Conservation (phyloP, 257 asterid genomes). For the Nicotiana knightiana region DNA sequence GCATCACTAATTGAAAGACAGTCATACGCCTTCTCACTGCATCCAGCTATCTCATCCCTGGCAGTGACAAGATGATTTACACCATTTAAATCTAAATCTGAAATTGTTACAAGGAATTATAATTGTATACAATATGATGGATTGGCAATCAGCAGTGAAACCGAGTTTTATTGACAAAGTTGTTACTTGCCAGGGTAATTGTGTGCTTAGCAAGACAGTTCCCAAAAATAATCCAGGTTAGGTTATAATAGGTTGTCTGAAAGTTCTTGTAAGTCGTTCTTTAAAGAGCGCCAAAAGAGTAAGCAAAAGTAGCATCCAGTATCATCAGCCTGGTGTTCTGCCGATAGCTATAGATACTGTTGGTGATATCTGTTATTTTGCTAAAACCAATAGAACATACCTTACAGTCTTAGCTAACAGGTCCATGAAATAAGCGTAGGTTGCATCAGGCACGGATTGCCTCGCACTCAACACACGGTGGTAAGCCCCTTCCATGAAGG, state of each 20-base stretch:
- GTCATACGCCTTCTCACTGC: constrained; percentile 89
- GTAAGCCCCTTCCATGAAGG: constrained; percentile 98
- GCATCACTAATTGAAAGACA: constrained; percentile 62
- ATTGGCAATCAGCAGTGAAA: neutral
- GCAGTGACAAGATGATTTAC: constrained; percentile 4
- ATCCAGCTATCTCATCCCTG: constrained; percentile 94
- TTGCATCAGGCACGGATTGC: constrained; percentile 83
- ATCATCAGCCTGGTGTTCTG: too few relatives aligned
- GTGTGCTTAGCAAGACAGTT: neutral
- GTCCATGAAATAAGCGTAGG: constrained; percentile 92
- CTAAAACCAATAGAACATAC: constrained; percentile 33
- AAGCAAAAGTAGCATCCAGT: too few relatives aligned
- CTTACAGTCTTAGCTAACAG: constrained; percentile 91
- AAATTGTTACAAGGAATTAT: neutral
- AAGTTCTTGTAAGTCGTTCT: too few relatives aligned
- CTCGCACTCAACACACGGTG: constrained; percentile 89
- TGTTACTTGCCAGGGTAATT: neutral
- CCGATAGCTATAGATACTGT: neutral
- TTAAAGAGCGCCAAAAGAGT: too few relatives aligned
- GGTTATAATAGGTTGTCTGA: neutral
- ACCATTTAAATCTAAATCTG: neutral
- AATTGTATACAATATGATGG: neutral
- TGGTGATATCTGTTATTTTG: neutral
- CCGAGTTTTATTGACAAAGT: neutral
- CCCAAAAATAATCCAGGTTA: neutral